Conservation (phyloP, 768 basidiomycete species). For the Collybia mongolica region DNA sequence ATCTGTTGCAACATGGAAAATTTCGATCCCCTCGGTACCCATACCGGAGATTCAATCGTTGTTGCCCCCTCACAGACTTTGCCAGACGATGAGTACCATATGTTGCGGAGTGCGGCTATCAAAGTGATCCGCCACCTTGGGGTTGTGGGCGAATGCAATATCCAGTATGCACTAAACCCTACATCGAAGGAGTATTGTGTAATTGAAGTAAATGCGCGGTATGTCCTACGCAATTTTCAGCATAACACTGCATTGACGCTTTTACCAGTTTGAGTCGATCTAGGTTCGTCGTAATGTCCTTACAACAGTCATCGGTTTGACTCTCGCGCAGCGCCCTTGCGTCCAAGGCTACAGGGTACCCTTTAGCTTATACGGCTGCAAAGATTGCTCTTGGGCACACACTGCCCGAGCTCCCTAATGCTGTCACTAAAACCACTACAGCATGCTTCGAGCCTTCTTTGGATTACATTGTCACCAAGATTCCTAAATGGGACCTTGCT, state of each 20-base stretch:
- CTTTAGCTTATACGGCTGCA: slow-evolving; percentile 97
- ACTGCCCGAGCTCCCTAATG: slow-evolving; percentile 96
- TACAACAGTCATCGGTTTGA: not conserved
- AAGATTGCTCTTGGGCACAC: slow-evolving; percentile 98
- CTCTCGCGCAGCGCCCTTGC: slow-evolving; percentile 72
- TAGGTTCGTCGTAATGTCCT: slow-evolving; percentile 39
- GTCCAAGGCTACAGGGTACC: slow-evolving; percentile 98
- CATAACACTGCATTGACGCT: slow-evolving; percentile 1
- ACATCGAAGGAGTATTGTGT: slow-evolving; percentile 92
- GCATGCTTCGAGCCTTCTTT: slow-evolving; percentile 99
- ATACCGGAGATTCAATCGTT: slow-evolving; percentile 99
- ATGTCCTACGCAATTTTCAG: slow-evolving; percentile 6
- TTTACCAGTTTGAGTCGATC: slow-evolving; percentile 71
- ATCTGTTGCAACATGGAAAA: slow-evolving; percentile 99
- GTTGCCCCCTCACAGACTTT: slow-evolving; percentile 98
- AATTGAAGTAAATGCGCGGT: slow-evolving; percentile 97
- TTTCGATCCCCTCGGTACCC: slow-evolving; percentile 98
- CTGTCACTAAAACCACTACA: slow-evolving; percentile 98
- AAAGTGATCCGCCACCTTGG: slow-evolving; percentile 92
- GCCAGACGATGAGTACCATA: slow-evolving; percentile 98
- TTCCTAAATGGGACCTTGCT: slow-evolving; percentile 99
- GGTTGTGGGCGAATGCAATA: slow-evolving; percentile 94
- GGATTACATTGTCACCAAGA: slow-evolving; percentile 99
- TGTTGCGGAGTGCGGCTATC: slow-evolving; percentile 96
- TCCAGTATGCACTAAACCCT: slow-evolving; percentile 98